These are phyloP conservation scores for Colletotrichum tropicale DNA, from an alignment of 2,329 filamentous ascomycete species.

Conservation along the genomic window DNA sequence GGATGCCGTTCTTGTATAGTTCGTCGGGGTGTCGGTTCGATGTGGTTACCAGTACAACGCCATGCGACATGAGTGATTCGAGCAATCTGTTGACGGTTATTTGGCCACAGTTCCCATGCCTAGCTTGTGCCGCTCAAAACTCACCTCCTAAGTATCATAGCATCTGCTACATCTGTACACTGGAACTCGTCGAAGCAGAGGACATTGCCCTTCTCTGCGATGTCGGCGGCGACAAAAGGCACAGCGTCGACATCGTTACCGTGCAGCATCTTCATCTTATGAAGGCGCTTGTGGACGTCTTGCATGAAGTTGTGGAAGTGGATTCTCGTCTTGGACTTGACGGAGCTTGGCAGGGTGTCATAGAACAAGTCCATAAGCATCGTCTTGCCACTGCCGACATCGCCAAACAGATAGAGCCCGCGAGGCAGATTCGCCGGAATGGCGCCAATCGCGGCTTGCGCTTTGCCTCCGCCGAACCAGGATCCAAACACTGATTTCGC, in stretches of 20 bases:
- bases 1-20: constrained; percentile 97
- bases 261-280: constrained; percentile 86
- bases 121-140: constrained; percentile 2
- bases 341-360: constrained; percentile 83
- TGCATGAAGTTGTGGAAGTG: constrained; percentile 99
- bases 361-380: constrained; percentile 99
- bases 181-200: constrained; percentile 99
- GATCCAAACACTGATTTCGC: constrained; percentile 60
- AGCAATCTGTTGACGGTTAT: constrained; percentile 61
- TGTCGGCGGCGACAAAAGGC: constrained; percentile 92
- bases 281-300: constrained; percentile 88
- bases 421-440: constrained; percentile 81
- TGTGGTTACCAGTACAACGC: constrained; percentile 95
- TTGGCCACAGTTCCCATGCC: neutral
- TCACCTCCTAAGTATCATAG: constrained; percentile 89
- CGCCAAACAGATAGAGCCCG: constrained; percentile 93
- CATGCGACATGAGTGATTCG: constrained; percentile 91
- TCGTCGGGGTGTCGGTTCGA: constrained; percentile 97
- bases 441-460: constrained; percentile 42
- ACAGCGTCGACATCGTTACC: constrained; percentile 90
- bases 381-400: constrained; percentile 97
- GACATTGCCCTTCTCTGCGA: constrained; percentile 83
- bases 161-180: constrained; percentile 96
- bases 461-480: constrained; percentile 59
- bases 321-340: constrained; percentile 85